Base-by-base conservation (phyloP, 208 protist genomes). In the Wallacemonas rigidus region DNA sequence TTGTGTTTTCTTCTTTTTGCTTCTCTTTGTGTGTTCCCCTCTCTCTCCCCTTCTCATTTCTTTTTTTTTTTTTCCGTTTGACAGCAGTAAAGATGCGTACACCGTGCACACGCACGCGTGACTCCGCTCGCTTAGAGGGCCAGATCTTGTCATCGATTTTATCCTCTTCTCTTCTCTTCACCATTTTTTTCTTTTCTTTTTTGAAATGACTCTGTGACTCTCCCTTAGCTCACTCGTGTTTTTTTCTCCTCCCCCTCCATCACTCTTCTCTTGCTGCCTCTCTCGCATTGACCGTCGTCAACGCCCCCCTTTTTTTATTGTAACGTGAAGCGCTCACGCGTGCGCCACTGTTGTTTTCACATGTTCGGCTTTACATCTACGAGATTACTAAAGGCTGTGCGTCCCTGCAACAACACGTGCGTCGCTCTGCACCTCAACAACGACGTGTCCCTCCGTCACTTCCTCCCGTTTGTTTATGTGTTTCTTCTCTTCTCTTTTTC, bases 31-130 rank as follows among this genome's bases (percentile, higher is more conserved):
- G 26, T 26, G 26, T 26, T 26, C 26, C 26, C 26, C 26, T 26
- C 26, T 26, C 26, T 26, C 26, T 57, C 26, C 51, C 14, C n/a
- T 3, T 3, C 38, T n/a, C 14, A 14, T 39, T 58, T 55, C 48
- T 36, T 56, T 26, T 61, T n/a, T 56, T 38, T 50, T 71, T 71
- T 71, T 60, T 71, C 56, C 35, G 53, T 44, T 60, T 38, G 41
- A 26, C 26, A 26, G 0, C 26, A 26, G 26, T 26, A 26, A 26
- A 26, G 26, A 26, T 26, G 26, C 26, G 26, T 26, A 26, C 26
- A 26, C 26, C 26, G 26, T 26, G 26, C 26, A 26, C 26, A 26
- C 0, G 26, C 26, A 26, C 26, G 26, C 26, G 26, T 26, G 26
- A 26, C 26, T 26, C 26, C 26, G 26, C 26, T 26, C 26, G 26